These are phyloP conservation scores for Amanita exitialis DNA, from an alignment of 768 basidiomycete species.

Conservation along the genomic window DNA sequence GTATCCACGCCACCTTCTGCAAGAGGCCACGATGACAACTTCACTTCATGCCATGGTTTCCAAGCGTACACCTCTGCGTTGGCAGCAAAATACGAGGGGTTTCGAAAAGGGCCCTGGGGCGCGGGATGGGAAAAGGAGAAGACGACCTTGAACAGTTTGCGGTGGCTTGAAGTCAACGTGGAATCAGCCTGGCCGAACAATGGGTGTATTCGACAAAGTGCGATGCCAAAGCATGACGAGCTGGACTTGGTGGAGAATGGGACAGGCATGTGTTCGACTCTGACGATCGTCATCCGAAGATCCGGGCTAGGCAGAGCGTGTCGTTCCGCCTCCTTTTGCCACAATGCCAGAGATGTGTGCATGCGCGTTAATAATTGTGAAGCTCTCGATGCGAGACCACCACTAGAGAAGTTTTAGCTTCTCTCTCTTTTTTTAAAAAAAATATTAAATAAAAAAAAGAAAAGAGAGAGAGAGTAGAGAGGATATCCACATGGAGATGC, in stretches of 20 bases:
- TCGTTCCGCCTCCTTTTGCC: slow-evolving; percentile 34
- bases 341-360: slow-evolving; percentile 32
- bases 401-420: slow-evolving; percentile 18
- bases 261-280: background rate
- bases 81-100: background rate
- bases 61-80: background rate
- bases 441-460: no score
- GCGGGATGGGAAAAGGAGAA: background rate
- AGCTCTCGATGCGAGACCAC: slow-evolving; percentile 38
- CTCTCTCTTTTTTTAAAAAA: no score
- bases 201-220: slow-evolving; percentile 1
- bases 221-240: background rate
- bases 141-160: background rate
- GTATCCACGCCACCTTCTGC: background rate
- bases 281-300: background rate
- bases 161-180: background rate
- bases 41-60: slow-evolving; percentile 6
- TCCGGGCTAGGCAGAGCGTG: background rate
- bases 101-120: background rate
- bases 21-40: background rate
- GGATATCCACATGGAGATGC: no score
- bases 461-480: no score
- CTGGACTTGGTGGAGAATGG: background rate
- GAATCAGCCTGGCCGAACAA: background rate
- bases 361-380: slow-evolving; percentile 26